Percentiles rank a stretch among this genome's conserved stretches.
Conservation (phyloP, 495 filamentous ascomycete species). For the Aspergillus hancockii region DNA sequence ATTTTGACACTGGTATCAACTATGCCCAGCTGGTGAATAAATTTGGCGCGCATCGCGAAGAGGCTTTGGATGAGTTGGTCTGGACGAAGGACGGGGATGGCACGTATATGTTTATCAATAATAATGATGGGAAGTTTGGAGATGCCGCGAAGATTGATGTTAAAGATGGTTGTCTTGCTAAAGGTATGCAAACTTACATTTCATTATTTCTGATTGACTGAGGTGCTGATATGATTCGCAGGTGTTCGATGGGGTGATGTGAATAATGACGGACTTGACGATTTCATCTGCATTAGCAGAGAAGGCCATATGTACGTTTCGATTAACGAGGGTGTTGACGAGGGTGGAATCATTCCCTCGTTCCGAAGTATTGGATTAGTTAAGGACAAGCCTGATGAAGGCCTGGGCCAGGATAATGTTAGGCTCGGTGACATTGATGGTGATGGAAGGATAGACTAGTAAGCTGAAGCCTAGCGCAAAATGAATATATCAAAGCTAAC, state of each 20-base stretch:
- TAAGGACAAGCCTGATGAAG: neutral
- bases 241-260: constrained; percentile 30
- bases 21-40: constrained; percentile 6
- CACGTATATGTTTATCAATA: constrained; percentile 5
- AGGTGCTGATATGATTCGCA: neutral
- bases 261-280: constrained; percentile 40
- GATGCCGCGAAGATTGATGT: constrained; percentile 1
- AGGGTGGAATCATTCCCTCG: constrained; percentile 9
- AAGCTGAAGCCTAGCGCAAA: neutral
- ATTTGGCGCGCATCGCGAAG: neutral
- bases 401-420: constrained; percentile 11
- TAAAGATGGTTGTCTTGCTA: constrained; percentile 2
- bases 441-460: constrained; percentile 31
- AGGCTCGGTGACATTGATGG: constrained; percentile 30
- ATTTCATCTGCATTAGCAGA: constrained; percentile 33
- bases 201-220: neutral
- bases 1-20: neutral
- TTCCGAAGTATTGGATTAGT: constrained; percentile 3
- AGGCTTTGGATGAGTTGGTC: constrained; percentile 4
- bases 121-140: constrained; percentile 7
- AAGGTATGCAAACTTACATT: neutral
- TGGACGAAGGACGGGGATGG: constrained; percentile 3
- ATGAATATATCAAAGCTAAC: neutral
- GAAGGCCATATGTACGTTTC: constrained; percentile 20
- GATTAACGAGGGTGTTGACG: constrained; percentile 23